Base-by-base conservation (phyloP, 768 basidiomycete genomes). In the Lentinula detonsa region DNA sequence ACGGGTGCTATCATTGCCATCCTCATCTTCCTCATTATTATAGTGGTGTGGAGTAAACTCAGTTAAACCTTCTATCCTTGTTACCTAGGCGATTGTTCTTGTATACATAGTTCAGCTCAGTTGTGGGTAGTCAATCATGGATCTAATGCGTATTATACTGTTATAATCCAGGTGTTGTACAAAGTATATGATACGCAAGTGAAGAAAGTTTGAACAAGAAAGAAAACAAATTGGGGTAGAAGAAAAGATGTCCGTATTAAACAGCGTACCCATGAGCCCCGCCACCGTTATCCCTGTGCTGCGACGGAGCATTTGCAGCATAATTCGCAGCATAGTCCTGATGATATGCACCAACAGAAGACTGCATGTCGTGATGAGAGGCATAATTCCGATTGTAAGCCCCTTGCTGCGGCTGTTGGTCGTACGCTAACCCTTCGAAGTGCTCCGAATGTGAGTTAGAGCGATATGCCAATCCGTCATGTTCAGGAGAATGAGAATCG, bases 1-100 rank as follows among this genome's bases (percentile, higher is more conserved):
- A 98, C 95, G 5, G 90, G 75, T 42, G 88, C 83, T 43, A 98
- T 98, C 67, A 88, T 99, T 61, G 75, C 79, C 60, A 85, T 98
- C 33, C 87, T 98, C 39, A 76, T 96, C 55, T 70, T 95, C 3
- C 84, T 98, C 53, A 95, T 98, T 64, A 76, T 76, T 28, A 78
- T 95, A 65, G 88, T 96, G 59, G 71, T 91, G 6, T 94, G 89
- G 85, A 85, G 85, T 70, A 95, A 95, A 71, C 73, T 85, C 58
- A 78, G 77, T 65, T 80, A 70, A 65, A 49, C 66, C 13, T n/a
- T 35, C 16, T n/a, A 34, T 35, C 52, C 49, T 64, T 59, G 64
- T 59, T 64, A 62, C 61, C 21, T 65, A 60, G 57, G 66, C 55
- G 63, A 61, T 66, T 65, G 34, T 57, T 55, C 52, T 64, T 61